A percentile compares a stretch with the other conserved stretches of the same genome.
Conservation (phyloP, 1,284 basidiomycete species). For the Ceratobasidium sp. region DNA sequence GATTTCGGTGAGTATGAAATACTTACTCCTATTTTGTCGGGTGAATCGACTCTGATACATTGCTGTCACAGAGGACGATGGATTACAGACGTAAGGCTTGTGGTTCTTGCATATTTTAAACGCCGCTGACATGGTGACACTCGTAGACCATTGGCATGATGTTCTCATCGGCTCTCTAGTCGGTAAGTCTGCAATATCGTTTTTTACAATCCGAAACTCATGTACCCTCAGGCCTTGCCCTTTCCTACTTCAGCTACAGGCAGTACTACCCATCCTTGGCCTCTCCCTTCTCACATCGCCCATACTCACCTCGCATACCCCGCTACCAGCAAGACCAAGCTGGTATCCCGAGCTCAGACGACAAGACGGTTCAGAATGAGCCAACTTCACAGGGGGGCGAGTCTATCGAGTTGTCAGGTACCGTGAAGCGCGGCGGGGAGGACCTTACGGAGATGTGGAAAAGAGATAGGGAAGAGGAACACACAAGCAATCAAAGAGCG, state of each 20-base stretch:
- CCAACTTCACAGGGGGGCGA: conserved; percentile 9
- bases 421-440: conserved; percentile 39
- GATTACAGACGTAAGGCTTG: conserved; percentile 81
- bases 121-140: neutral
- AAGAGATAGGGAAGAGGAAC: conserved; percentile 20
- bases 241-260: conserved; percentile 85
- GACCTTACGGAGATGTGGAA: conserved; percentile 32
- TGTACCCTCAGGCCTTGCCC: conserved; percentile 61
- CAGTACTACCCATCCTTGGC: conserved; percentile 80
- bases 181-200: conserved; percentile 54
- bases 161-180: conserved; percentile 84
- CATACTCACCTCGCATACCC: conserved; percentile 39
- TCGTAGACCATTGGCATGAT: conserved; percentile 87
- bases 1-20: conserved; percentile 66
- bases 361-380: neutral
- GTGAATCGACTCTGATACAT: neutral
- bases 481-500: neutral
- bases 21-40: neutral
- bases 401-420: conserved; percentile 33
- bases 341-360: conserved; percentile 20
- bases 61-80: conserved; percentile 73
- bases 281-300: conserved; percentile 69
- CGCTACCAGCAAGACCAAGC: conserved; percentile 33
- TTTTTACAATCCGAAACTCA: neutral
- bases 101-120: neutral